phyloP scores from a whole-genome alignment of 140 eudicot genomes.

The Erigeron philadelphicus region DNA sequence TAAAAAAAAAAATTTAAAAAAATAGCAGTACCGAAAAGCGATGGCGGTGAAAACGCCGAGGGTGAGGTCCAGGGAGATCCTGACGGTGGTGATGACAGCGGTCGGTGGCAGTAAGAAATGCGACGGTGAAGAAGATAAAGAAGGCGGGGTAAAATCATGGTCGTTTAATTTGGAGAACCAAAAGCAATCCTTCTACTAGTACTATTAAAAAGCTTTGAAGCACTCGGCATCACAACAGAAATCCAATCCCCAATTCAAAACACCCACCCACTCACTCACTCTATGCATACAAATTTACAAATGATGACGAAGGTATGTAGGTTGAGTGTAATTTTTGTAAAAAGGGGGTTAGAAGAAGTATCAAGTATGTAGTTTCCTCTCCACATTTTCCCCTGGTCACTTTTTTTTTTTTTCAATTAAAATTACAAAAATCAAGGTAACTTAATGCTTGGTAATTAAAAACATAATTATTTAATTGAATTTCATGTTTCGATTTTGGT shows the following conservation, averaged over 20 bases:
- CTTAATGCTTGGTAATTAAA: too few species aligned
- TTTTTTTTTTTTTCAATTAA: too few species aligned
- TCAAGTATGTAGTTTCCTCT: too few species aligned
- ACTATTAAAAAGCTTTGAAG: constrained; percentile 54
- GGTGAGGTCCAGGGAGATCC: constrained; percentile 36
- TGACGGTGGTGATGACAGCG: constrained; percentile 36
- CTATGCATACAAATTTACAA: too few species aligned
- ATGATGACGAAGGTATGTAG: too few species aligned
- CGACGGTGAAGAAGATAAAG: background rate
- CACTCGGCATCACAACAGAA: constrained; percentile 57
- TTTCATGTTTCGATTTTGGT: too few species aligned
- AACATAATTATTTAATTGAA: too few species aligned
- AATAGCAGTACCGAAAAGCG: constrained; percentile 29
- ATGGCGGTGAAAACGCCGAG: constrained; percentile 36
- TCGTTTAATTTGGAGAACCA: constrained; percentile 38
- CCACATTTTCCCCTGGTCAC: too few species aligned
- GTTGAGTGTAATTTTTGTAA: too few species aligned
- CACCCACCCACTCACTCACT: too few species aligned
- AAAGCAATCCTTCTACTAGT: constrained; percentile 43
- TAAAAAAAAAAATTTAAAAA: background rate
- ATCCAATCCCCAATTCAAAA: background rate
- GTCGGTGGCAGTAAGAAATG: constrained; percentile 25
- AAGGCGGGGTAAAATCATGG: constrained; percentile 5
- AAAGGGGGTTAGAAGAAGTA: too few species aligned
- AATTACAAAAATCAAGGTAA: too few species aligned